phyloP scores from a whole-genome alignment of 2,329 filamentous ascomycete species.

The Scedosporium boydii region DNA sequence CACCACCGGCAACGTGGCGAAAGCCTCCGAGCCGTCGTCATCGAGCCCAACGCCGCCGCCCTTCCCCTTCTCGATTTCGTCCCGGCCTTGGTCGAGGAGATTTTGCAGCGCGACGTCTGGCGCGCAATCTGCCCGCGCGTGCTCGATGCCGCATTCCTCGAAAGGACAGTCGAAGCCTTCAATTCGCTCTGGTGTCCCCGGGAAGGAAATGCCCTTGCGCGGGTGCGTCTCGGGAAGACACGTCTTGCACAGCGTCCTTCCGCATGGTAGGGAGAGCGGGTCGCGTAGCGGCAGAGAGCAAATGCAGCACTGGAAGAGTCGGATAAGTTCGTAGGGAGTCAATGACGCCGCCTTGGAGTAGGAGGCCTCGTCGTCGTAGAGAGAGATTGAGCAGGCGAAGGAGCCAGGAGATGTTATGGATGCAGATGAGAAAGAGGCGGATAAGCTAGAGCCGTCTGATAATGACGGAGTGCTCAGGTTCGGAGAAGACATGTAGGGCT shows the following conservation, averaged over 20 bases:
- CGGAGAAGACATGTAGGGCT: neutral
- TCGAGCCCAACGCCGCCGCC: conserved; percentile 18
- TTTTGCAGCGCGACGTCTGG: conserved; percentile 70
- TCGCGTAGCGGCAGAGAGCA: conserved; percentile 60
- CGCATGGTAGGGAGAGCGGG: conserved; percentile 73
- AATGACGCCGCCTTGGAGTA: neutral
- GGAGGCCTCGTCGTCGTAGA: neutral
- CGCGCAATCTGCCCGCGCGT: conserved; percentile 67
- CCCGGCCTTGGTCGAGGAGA: conserved; percentile 50
- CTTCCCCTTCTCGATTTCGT: conserved; percentile 32
- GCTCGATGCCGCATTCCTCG: conserved; percentile 54
- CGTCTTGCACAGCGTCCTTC: conserved; percentile 62
- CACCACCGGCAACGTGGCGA: neutral
- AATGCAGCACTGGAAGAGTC: conserved; percentile 65
- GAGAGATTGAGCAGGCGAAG: neutral
- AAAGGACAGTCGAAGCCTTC: conserved; percentile 70
- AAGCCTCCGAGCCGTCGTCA: neutral
- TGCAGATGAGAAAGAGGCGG: neutral
- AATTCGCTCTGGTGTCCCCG: conserved; percentile 54
- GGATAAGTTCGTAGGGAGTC: conserved; percentile 27
- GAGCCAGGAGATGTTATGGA: neutral
- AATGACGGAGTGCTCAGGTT: neutral
- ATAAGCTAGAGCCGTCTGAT: neutral
- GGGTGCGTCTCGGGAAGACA: conserved; percentile 62
- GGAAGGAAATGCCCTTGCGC: conserved; percentile 68